Conservation (phyloP, 2,329 filamentous ascomycete genomes). For the Hymenoscyphus infarciens region DNA sequence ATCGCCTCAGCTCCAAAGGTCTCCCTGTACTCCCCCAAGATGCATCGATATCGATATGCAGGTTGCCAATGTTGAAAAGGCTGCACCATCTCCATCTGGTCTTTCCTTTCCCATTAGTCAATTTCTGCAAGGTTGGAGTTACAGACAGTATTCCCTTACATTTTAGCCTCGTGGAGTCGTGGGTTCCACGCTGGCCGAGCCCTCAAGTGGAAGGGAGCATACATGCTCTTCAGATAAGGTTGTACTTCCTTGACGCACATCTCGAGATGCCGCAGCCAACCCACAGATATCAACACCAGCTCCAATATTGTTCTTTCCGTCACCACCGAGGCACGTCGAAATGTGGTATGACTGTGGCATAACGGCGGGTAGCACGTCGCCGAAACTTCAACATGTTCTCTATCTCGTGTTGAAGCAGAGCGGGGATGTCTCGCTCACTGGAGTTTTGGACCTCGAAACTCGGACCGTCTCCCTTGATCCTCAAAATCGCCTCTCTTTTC, state of each 20-base stretch:
- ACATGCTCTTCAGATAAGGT: slow-evolving; percentile 1
- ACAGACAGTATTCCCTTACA: background rate
- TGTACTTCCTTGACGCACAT: slow-evolving; percentile 1
- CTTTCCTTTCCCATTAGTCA: slow-evolving; percentile 1
- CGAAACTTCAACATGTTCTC: background rate
- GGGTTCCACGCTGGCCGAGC: background rate
- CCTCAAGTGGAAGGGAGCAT: no score
- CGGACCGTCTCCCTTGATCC: background rate
- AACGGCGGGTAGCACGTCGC: background rate
- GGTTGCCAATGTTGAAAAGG: background rate
- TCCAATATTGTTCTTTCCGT: background rate
- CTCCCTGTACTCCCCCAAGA: background rate
- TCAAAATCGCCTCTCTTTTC: background rate
- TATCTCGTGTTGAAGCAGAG: background rate
- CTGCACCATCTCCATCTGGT: background rate
- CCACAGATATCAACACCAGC: background rate
- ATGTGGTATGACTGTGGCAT: background rate
- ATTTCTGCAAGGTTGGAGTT: background rate
- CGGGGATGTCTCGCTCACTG: background rate
- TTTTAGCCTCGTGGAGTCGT: background rate
- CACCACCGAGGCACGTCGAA: background rate
- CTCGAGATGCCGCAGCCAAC: background rate
- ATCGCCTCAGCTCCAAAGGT: background rate
- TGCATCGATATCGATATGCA: slow-evolving; percentile 1
- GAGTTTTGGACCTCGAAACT: no score